Evolutionary conservation across 176 grass and related monocot species (phyloP), one percentile per base, ranked within the genome.

Genomic region (Tuctoria greenei): DNA sequence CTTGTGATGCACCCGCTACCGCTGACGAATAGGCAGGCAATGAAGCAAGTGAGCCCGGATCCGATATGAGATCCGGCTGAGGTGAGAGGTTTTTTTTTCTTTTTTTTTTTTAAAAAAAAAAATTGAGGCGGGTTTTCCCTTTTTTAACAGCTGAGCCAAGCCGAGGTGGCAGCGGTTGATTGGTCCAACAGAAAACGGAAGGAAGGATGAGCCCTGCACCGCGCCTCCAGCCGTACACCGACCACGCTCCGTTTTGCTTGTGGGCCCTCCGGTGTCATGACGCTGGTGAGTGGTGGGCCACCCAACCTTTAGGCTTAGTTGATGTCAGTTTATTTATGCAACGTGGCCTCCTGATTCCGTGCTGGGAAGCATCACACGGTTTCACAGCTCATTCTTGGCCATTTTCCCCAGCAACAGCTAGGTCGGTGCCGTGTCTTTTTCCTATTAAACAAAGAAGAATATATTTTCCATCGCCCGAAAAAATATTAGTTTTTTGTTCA

Each of bases 251-350:
- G 42, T 35, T 47, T 50, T 31, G 74, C 34, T 65, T 13, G 14
- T 64, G 72, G 78, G 31, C 16, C 84, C 78, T 11, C 8, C 37
- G 7, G 39, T 81, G 79, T 76, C 84, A n/a, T n/a, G n/a, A n/a
- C n/a, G n/a, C n/a, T n/a, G 78, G 78, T 86, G 78, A 64, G 71
- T 16, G 71, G 71, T 75, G 70, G 42, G 76, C 23, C 25, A 17
- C 14, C 49, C 15, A 16, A 0, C 15, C 11, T 6, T 9, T 73
- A 31, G 50, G 21, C 15, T 74, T 74, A 66, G 34, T 46, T 44
- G 64, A 35, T 61, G 62, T 66, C 21, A 24, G 63, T 73, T 75
- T 69, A 31, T n/a, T n/a, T n/a, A n/a, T 10, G 8, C 10, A 28
- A 28, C 55, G 15, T 28, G 57, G 57, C 57, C 57, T 60, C 10